Evolutionary conservation across 352 stramenopile genomes (phyloP), one percentile per base, ranked within the genome.

Genomic region (Globisporangium radiosum): DNA sequence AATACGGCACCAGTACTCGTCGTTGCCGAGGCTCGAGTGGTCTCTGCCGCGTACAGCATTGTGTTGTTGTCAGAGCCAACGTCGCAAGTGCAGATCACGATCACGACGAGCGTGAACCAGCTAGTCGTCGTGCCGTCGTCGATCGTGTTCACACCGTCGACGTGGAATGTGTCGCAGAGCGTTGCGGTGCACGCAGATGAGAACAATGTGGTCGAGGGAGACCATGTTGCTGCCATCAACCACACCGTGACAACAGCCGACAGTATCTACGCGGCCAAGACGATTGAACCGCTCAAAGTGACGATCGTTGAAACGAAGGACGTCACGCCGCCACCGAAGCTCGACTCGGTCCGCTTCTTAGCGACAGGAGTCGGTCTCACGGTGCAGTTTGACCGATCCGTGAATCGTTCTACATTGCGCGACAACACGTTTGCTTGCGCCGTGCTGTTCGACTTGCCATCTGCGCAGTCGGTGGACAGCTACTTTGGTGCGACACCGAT

Each of bases 221-320:
- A 84, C 59, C 71, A 78, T 7, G 62, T 60, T 2, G 72, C 70
- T 5, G 57, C 17, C 3, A 75, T 85, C 9, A 71, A 47, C 0
- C 65, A 75, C 14, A 54, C 39, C 0, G 64, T 85, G 7, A 48
- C 67, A 1, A 74, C 57, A 7, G 47, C 19, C 4, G 74, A 85
- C 54, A 48, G 43, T 4, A 36, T 76, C 3, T 88, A 85, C 37
- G 57, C 47, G 2, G 36, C 33, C 4, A 65, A 76, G 38, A 60
- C 65, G 15, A 64, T 81, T 8, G 38, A 42, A 0, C 44, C 59
- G 9, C 40, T 83, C 10, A 69, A 51, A 39, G 78, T 88, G 13
- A 81, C 68, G 47, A 81, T 88, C 17, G 72, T 84, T 0, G 76
- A 88, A 49, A 86, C 76, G 1, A 83, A 77, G 47, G 78, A 88